phyloP scores from a whole-genome alignment of 2,329 filamentous ascomycete genomes.

The Nemania sp. region DNA sequence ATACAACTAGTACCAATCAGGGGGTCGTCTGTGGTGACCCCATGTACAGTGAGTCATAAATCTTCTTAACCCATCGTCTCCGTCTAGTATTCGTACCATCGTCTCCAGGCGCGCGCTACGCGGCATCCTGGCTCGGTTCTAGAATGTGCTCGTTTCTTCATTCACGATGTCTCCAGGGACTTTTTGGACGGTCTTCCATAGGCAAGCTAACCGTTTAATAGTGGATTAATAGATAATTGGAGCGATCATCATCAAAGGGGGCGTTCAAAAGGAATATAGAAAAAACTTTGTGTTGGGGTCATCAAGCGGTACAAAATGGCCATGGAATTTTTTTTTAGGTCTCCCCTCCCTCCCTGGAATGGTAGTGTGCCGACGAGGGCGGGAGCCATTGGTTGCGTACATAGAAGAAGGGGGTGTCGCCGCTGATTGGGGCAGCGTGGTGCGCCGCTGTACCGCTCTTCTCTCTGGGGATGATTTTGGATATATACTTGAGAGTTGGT shows the following conservation, averaged over 20 bases:
- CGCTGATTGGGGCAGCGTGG: background rate
- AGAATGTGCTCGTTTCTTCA: background rate
- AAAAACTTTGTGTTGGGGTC: background rate
- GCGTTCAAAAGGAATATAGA: constrained; percentile 3
- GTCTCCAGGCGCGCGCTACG: background rate
- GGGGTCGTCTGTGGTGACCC: constrained; percentile 60
- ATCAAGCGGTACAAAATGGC: background rate
- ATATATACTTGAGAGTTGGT: background rate
- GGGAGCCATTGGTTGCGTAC: background rate
- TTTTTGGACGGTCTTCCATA: background rate
- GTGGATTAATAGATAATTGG: constrained; percentile 15
- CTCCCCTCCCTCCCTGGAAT: background rate
- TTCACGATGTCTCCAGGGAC: background rate
- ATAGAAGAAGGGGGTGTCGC: background rate
- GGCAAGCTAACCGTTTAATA: constrained; percentile 2
- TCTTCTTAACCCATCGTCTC: constrained; percentile 6
- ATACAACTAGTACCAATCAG: constrained; percentile 59
- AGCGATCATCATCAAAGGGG: background rate
- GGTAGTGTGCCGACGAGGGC: background rate
- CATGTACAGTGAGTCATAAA: constrained; percentile 56
- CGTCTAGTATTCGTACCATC: background rate
- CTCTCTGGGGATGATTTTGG: background rate
- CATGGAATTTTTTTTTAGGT: background rate
- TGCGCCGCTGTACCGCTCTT: background rate
- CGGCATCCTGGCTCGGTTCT: background rate